phyloP scores from a whole-genome alignment of 2,329 filamentous ascomycete genomes.

The Cercospora sesami region DNA sequence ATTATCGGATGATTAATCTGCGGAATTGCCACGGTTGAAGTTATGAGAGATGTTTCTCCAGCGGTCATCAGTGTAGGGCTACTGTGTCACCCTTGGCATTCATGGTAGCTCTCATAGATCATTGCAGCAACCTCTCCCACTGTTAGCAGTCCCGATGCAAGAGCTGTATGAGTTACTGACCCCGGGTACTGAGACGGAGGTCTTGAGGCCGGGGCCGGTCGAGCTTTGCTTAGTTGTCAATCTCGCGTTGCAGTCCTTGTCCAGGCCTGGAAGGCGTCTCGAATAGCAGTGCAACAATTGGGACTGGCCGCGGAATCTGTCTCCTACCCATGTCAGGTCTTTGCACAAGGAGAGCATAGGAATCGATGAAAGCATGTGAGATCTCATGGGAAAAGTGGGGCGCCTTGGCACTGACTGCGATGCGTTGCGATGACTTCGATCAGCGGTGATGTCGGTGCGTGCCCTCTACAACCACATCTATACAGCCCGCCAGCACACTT shows the following conservation, averaged over 20 bases:
- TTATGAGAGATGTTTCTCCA: not conserved
- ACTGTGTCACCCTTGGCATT: not conserved
- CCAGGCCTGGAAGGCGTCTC: not conserved
- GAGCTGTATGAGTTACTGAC: not conserved
- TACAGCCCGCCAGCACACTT: not conserved
- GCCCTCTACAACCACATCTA: not conserved
- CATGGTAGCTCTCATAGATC: not conserved
- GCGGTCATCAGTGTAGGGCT: not conserved
- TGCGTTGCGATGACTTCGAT: not conserved
- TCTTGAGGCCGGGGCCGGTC: not conserved
- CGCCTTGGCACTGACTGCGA: not conserved
- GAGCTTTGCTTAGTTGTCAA: not conserved
- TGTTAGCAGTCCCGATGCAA: not conserved
- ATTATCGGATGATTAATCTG: not conserved
- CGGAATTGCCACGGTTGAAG: not conserved
- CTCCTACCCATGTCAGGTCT: not conserved
- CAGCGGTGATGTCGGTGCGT: not conserved
- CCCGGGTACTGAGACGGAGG: not conserved
- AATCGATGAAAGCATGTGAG: not conserved
- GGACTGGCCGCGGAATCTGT: not conserved
- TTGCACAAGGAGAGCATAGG: not conserved
- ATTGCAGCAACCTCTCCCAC: not conserved
- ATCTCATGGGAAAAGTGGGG: not conserved
- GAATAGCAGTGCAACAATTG: constrained; percentile 4
- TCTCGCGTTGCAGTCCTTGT: not conserved